These are phyloP conservation scores for Claviceps purpurea DNA, from an alignment of 2,329 filamentous ascomycete genomes.

Conservation along the genomic window DNA sequence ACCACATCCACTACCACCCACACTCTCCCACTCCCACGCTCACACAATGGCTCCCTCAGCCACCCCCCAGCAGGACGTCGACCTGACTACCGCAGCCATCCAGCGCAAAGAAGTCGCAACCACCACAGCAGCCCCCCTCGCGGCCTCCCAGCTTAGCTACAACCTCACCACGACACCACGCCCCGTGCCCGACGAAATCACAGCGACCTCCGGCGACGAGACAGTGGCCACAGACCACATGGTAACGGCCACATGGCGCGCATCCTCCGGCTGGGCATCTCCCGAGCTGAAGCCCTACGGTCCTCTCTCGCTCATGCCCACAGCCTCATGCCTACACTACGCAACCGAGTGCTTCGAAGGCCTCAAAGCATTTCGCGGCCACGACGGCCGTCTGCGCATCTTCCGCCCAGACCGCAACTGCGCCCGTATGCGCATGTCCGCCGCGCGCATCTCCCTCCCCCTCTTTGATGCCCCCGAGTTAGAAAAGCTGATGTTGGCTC, in stretches of 20 bases:
- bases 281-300: constrained; percentile 68
- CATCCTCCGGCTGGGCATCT: constrained; percentile 52
- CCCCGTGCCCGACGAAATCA: constrained; percentile 36
- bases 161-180: constrained; percentile 37
- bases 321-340: constrained; percentile 72
- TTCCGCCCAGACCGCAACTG: constrained; percentile 69
- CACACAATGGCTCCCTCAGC: constrained; percentile 33
- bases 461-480: constrained; percentile 58
- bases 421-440: constrained; percentile 47
- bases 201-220: constrained; percentile 32
- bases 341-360: constrained; percentile 88
- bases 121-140: constrained; percentile 42
- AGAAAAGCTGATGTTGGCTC: constrained; percentile 57
- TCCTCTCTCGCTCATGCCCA: constrained; percentile 65
- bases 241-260: constrained; percentile 60
- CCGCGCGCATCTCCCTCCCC: constrained; percentile 58
- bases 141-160: constrained; percentile 48
- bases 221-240: constrained; percentile 75
- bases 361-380: constrained; percentile 66
- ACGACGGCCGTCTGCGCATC: constrained; percentile 58
- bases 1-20: not conserved
- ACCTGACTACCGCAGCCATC: constrained; percentile 39
- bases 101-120: constrained; percentile 33
- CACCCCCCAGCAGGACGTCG: constrained; percentile 31
- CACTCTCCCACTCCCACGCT: not conserved